Conservation (phyloP, 1,284 basidiomycete species). For the Boletus smithii region DNA sequence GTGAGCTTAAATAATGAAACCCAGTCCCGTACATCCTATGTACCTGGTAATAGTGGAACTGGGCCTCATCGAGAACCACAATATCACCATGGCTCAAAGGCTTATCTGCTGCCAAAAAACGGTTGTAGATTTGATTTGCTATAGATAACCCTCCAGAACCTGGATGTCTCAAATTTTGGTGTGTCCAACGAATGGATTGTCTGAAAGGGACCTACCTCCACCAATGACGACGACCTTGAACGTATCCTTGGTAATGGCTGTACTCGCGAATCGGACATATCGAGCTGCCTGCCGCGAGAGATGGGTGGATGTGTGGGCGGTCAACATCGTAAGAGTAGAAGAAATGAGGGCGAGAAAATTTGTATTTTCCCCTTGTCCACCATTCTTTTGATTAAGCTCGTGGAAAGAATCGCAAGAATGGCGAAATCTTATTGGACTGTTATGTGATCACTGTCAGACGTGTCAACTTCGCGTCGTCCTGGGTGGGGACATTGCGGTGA, state of each 20-base stretch:
- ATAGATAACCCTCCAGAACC: constrained; percentile 69
- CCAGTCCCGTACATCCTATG: too few relatives aligned
- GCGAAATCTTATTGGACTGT: constrained; percentile 15
- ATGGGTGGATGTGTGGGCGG: not conserved
- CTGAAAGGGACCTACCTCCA: constrained; percentile 47
- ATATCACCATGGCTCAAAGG: constrained; percentile 73
- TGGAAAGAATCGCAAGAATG: constrained; percentile 19
- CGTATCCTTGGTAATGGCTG: constrained; percentile 40
- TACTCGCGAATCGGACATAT: constrained; percentile 38
- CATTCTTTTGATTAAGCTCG: too few relatives aligned
- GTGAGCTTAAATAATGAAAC: constrained; percentile 7
- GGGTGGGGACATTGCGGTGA: too few relatives aligned
- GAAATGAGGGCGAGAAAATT: constrained; percentile 28
- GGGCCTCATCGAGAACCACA: constrained; percentile 78
- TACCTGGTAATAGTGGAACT: too few relatives aligned
- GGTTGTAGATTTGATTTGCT: constrained; percentile 80
- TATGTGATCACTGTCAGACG: not conserved
- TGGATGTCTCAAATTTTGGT: not conserved
- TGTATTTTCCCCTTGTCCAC: too few relatives aligned
- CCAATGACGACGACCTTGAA: constrained; percentile 66
- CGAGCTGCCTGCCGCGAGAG: constrained; percentile 5
- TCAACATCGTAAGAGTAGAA: constrained; percentile 16
- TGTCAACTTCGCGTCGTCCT: not conserved
- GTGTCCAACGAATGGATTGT: not conserved
- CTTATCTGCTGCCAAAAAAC: constrained; percentile 72